Base-by-base conservation (phyloP, 345 rosid genomes). In the Leavenworthia alabamica region DNA sequence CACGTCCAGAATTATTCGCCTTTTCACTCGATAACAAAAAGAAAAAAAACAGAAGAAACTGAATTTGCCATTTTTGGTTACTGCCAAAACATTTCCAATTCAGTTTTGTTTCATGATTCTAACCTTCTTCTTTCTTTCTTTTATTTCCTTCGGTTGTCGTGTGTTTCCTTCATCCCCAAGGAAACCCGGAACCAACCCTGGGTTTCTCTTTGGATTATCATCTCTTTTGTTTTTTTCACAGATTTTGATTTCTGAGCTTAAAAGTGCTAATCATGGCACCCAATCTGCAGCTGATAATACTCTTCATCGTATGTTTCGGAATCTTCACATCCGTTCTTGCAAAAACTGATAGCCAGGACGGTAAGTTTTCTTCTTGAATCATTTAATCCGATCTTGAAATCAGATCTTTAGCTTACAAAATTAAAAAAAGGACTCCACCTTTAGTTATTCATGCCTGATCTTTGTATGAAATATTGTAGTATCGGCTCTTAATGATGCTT, bases 401-500 rank as follows among this genome's bases (percentile, higher is more conserved):
- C 9, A 50, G 40, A 44, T 64, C 44, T 32, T 24, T 23, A 39
- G 54, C 52, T 52, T 47, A 33, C 23, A 14, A 40, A 14, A 39
- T 40, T 6, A 15, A 12, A 12, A 12, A 11, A 41, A 15, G 11
- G 22, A 3, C 3, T 56, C 33, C 13, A 56, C 24, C 7, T 54
- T 4, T 45, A 14, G 9, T 42, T 13, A 28, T 52, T 49, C 27
- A 1, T 32, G 23, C 10, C 11, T 69, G 27, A 53, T 60, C 1
- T 6, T 37, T 6, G 29, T 40, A 51, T 59, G 60, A 27, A 27
- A 29, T 51, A 17, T 40, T 77, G 73, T 80, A 89, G 97, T 78
- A 20, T 74, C 88, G 46, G 97, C 94, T 54, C 91, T 93, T 31
- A 93, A 87, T 69, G 96, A 82, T 28, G 82, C 86, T 80, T 89